Evolutionary conservation across 2,329 filamentous ascomycete species (phyloP), one percentile per base, ranked within the genome.

Genomic region (Aspergillus sp.): DNA sequence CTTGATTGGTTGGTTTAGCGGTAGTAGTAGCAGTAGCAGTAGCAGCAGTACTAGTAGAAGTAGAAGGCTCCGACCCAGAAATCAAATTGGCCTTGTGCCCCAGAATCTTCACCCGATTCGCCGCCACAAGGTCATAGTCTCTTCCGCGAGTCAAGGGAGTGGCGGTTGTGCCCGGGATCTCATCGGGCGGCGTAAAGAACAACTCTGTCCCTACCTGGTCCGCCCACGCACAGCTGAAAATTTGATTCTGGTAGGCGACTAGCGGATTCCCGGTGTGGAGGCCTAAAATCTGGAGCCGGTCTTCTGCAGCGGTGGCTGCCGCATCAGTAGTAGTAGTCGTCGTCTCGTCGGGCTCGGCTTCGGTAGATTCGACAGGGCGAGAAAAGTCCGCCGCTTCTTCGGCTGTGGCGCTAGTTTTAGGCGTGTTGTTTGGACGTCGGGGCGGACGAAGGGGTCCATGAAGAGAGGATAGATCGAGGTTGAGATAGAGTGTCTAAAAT

Each of bases 131-230:
- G 60, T 90, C 85, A 34, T 87, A 81, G 27, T 79, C 76, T 26
- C 60, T 57, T 26, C 58, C 59, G 43, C 52, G 57, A 26, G 55
- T 60, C 45, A 64, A 30, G 69, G 71, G 28, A 10, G 46, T 12
- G 12, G 51, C 52, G 33, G 52, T 43, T 4, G 43, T 32, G 8
- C 56, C 62, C 7, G 63, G 57, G 46, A 67, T 54, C 5, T 61
- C 51, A 38, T 66, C 51, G 35, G 59, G 54, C 51, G 75, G 68
- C 51, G 74, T 76, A 57, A 96, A 84, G 38, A 94, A 78, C 53
- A 90, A 72, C 55, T 94, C 88, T 0, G 89, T 94, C 33, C 91
- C 91, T 39, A 94, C 79, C 49, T 88, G 85, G 51, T 86, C 81
- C 7, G 81, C 79, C 91, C 91, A 97, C 41, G 80, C 72, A 53